These are phyloP conservation scores for Paramyrothecium roridum DNA, from an alignment of 2,329 filamentous ascomycete genomes.

Conservation along the genomic window DNA sequence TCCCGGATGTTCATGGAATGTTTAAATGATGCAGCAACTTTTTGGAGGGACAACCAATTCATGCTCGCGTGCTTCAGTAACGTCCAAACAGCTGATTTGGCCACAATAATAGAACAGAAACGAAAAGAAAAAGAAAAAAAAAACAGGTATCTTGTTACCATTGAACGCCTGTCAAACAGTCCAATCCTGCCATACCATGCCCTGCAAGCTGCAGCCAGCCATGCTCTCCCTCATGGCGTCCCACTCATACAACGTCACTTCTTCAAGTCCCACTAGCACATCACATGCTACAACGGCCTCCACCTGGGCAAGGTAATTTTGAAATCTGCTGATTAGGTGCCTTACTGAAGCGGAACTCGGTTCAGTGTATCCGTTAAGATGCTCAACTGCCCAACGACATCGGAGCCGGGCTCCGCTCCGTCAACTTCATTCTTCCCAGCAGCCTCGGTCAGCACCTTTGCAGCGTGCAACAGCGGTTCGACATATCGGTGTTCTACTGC, in stretches of 20 bases:
- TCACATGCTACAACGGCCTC: too few species aligned
- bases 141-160: too few species aligned
- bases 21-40: neutral
- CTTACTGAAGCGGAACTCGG: conserved; percentile 35
- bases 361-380: conserved; percentile 40
- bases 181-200: too few species aligned
- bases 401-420: conserved; percentile 19
- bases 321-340: neutral
- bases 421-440: conserved; percentile 28
- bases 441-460: conserved; percentile 30
- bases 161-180: too few species aligned
- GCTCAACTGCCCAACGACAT: conserved; percentile 34
- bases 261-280: too few species aligned
- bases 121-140: too few species aligned
- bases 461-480: conserved; percentile 46
- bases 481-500: conserved; percentile 58
- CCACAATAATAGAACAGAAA: too few species aligned
- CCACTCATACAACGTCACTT: too few species aligned
- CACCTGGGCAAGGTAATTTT: too few species aligned
- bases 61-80: neutral
- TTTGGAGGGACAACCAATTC: neutral
- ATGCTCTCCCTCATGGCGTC: too few species aligned
- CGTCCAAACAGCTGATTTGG: too few species aligned
- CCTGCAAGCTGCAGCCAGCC: too few species aligned
- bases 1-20: neutral